Percentiles rank a stretch among this genome's conserved stretches.
phyloP scores from a whole-genome alignment of 169 alveolate genomes.

The Plasmodium vinckei region DNA sequence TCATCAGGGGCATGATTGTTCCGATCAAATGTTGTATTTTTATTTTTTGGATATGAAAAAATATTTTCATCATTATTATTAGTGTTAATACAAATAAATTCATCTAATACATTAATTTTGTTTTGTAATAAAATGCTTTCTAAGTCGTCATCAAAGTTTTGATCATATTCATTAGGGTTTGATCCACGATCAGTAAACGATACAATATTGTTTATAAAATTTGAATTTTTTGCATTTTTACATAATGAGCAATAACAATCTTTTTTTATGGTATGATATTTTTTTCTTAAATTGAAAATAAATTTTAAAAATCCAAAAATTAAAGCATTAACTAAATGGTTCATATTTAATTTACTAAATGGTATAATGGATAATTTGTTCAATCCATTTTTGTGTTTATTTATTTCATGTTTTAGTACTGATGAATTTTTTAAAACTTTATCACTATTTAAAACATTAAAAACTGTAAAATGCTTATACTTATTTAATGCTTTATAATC shows the following conservation, averaged over 20 bases:
- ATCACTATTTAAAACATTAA: slow-evolving; percentile 58
- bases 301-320: slow-evolving; percentile 67
- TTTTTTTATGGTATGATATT: slow-evolving; percentile 39
- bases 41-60: neutral
- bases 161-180: no score
- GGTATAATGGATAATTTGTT: slow-evolving; percentile 65
- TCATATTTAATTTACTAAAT: slow-evolving; percentile 61
- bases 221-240: neutral
- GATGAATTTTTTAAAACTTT: slow-evolving; percentile 24
- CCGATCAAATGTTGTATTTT: slow-evolving; percentile 8
- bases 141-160: neutral
- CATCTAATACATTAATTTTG: neutral
- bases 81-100: neutral
- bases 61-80: slow-evolving; percentile 12
- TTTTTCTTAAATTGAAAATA: slow-evolving; percentile 59
- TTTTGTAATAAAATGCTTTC: neutral
- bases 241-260: slow-evolving; percentile 21
- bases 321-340: slow-evolving; percentile 32
- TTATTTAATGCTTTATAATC: slow-evolving; percentile 23
- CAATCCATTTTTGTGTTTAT: slow-evolving; percentile 54
- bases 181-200: neutral
- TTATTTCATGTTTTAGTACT: slow-evolving; percentile 28
- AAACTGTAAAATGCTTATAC: slow-evolving; percentile 28
- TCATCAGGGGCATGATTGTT: slow-evolving; percentile 2
- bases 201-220: neutral